Percentiles rank a stretch among this genome's conserved stretches.
phyloP scores from a whole-genome alignment of 2,329 filamentous ascomycete species.

The Cercospora sp. region DNA sequence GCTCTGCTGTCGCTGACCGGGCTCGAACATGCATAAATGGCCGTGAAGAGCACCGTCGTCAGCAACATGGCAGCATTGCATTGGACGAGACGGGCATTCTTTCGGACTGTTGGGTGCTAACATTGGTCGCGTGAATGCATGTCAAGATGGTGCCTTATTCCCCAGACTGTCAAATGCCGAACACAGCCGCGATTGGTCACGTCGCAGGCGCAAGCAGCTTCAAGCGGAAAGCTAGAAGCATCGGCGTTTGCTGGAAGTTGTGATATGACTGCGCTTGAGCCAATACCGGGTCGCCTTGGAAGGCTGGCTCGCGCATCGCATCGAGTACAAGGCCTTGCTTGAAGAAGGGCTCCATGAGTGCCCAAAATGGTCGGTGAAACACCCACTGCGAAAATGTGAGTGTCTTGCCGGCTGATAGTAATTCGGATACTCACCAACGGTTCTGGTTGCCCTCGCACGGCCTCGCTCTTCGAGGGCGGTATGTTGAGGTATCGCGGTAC shows the following conservation, averaged over 20 bases:
- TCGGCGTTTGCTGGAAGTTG: constrained; percentile 44
- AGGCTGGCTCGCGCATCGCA: constrained; percentile 51
- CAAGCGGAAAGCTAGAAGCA: constrained; percentile 40
- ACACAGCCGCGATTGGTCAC: constrained; percentile 1
- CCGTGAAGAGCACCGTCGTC: not conserved
- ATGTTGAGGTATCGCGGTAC: constrained; percentile 49
- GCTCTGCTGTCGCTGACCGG: not conserved
- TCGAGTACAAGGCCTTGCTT: constrained; percentile 47
- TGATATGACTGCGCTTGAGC: constrained; percentile 40
- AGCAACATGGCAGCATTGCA: not conserved
- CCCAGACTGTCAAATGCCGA: constrained; percentile 2
- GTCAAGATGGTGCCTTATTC: not conserved
- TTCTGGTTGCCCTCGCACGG: constrained; percentile 35
- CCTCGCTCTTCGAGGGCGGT: constrained; percentile 43
- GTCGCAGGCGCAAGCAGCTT: not conserved
- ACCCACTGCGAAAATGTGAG: constrained; percentile 31
- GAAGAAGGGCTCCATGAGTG: constrained; percentile 50
- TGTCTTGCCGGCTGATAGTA: constrained; percentile 26
- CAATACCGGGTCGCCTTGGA: constrained; percentile 41
- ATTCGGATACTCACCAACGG: constrained; percentile 34
- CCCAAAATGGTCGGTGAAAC: constrained; percentile 51
- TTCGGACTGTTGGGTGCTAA: not conserved
- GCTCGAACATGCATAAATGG: not conserved
- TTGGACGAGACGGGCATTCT: not conserved
- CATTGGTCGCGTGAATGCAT: not conserved